Conservation (phyloP, 257 asterid species). For the Solanum virginianum region DNA sequence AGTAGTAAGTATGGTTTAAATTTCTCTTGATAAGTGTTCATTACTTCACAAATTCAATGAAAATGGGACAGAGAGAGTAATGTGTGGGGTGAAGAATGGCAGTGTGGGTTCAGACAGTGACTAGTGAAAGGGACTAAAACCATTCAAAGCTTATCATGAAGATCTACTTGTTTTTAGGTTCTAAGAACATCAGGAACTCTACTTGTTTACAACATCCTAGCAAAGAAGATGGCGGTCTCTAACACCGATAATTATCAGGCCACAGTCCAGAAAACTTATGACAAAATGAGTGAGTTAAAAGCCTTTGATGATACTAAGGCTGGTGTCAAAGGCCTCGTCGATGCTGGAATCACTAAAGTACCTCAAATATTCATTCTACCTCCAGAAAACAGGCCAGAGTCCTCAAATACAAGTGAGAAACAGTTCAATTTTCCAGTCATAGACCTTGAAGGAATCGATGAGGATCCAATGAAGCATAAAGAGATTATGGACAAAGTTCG, state of each 20-base stretch:
- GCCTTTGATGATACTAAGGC: not conserved
- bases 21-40: no score
- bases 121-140: not conserved
- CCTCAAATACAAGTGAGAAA: not conserved
- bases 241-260: not conserved
- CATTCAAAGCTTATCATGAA: not conserved
- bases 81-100: not conserved
- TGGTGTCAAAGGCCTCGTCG: not conserved
- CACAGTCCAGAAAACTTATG: not conserved
- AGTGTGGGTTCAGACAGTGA: not conserved
- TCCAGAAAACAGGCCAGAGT: not conserved
- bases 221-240: not conserved
- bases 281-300: not conserved
- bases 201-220: not conserved
- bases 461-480: not conserved
- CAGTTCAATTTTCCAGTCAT: not conserved
- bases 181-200: no score
- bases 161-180: no score
- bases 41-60: no score
- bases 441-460: not conserved
- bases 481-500: not conserved
- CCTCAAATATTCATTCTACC: not conserved
- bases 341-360: not conserved
- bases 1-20: no score
- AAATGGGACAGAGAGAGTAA: no score